Percentiles rank a stretch among this genome's conserved stretches.
Conservation (phyloP, 305 asterid species). For the Ajuga reptans region DNA sequence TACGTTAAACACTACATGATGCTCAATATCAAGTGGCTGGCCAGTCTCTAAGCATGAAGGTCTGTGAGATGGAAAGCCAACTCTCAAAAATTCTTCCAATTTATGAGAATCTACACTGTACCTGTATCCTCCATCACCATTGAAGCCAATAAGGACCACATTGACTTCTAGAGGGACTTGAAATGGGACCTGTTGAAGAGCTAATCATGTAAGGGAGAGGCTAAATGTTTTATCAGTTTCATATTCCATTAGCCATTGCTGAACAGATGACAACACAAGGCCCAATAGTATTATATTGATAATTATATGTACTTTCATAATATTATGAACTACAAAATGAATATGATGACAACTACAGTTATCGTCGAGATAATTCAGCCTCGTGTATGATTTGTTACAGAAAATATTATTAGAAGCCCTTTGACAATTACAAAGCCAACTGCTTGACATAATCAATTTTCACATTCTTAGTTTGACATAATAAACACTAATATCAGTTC, state of each 20-base stretch:
- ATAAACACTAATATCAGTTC: neutral
- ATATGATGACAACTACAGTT: neutral
- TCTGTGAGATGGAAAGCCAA: slow-evolving; percentile 76
- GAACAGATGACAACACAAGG: neutral
- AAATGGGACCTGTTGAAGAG: slow-evolving; percentile 74
- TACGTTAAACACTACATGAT: slow-evolving; percentile 70
- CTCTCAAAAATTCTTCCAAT: slow-evolving; percentile 83
- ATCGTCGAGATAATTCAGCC: neutral
- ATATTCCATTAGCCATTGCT: neutral
- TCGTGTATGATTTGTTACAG: neutral
- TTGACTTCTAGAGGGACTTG: slow-evolving; percentile 98
- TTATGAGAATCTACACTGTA: slow-evolving; percentile 65
- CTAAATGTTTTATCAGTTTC: neutral
- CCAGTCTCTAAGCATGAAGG: slow-evolving; percentile 94
- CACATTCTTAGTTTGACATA: neutral
- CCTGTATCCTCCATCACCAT: slow-evolving; percentile 88
- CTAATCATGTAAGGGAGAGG: slow-evolving; percentile 9
- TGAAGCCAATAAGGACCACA: slow-evolving; percentile 84
- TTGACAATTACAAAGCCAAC: neutral
- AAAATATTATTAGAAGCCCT: neutral
- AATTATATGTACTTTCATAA: neutral
- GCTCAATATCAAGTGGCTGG: slow-evolving; percentile 92
- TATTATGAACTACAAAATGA: neutral
- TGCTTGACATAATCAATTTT: neutral
- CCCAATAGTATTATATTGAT: neutral